Evolutionary conservation across 2,329 filamentous ascomycete genomes (phyloP).

Genomic region (Alternaria triticina): DNA sequence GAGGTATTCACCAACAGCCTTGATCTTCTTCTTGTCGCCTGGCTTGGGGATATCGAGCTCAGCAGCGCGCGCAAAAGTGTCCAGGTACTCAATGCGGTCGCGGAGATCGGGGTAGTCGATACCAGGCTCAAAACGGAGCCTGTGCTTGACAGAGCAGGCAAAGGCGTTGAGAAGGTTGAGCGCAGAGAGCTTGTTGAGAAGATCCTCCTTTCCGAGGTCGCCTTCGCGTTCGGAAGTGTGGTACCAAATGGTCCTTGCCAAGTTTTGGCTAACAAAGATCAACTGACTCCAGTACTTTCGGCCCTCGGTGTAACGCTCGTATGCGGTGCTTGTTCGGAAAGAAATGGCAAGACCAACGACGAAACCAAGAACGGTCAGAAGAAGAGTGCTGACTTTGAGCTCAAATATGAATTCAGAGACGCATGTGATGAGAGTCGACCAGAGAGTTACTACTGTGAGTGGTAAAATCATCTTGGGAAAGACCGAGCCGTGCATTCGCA

Average conservation of each 20-base stretch:
- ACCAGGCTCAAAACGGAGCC: constrained; percentile 82
- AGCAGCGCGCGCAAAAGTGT: constrained; percentile 73
- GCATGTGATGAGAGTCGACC: constrained; percentile 70
- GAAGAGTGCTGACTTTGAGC: constrained; percentile 68
- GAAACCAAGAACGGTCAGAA: constrained; percentile 81
- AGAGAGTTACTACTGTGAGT: constrained; percentile 65
- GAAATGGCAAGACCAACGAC: constrained; percentile 80
- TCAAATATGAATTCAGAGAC: constrained; percentile 51
- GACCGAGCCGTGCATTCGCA: constrained; percentile 78
- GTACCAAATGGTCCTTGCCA: constrained; percentile 80
- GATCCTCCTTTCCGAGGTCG: constrained; percentile 66
- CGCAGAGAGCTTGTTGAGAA: constrained; percentile 73
- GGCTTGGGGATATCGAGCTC: constrained; percentile 50
- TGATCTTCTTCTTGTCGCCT: constrained; percentile 53
- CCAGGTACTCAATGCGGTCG: constrained; percentile 72
- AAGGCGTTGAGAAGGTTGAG: constrained; percentile 82
- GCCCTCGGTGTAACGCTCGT: constrained; percentile 69
- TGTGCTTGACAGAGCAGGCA: constrained; percentile 79
- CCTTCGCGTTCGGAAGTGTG: constrained; percentile 69
- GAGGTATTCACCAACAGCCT: constrained; percentile 72
- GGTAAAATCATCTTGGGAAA: constrained; percentile 77
- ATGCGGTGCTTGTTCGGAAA: constrained; percentile 78
- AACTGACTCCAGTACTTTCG: constrained; percentile 68
- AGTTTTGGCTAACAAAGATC: constrained; percentile 61
- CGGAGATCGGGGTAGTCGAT: constrained; percentile 76